Percentiles rank a stretch among this genome's conserved stretches.
These are phyloP conservation scores for Coelastrella sp. DNA, from an alignment of 139 green algal genomes.

Conservation along the genomic window DNA sequence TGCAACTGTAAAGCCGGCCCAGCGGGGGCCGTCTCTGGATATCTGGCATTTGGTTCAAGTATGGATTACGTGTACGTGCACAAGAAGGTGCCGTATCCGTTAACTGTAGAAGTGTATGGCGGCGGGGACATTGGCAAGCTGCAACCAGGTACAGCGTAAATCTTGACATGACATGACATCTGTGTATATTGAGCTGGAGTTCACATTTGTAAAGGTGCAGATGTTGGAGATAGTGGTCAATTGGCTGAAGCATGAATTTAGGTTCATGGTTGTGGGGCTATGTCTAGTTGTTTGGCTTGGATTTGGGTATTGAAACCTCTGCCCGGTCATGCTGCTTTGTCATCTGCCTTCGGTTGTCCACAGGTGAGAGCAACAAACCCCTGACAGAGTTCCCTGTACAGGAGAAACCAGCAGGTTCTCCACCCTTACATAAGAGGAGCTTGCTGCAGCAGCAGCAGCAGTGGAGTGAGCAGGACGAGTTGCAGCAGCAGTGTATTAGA, in stretches of 20 bases:
- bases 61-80: slow-evolving; percentile 80
- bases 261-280: too few relatives aligned
- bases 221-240: too few relatives aligned
- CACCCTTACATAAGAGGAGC: not conserved
- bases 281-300: not conserved
- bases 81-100: slow-evolving; percentile 62
- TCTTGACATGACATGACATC: too few relatives aligned
- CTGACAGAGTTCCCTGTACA: slow-evolving; percentile 6
- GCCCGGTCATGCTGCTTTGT: not conserved
- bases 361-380: slow-evolving; percentile 26
- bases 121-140: slow-evolving; percentile 34
- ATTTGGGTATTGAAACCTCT: not conserved
- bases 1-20: slow-evolving; percentile 66
- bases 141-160: not conserved
- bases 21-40: slow-evolving; percentile 70
- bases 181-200: too few relatives aligned
- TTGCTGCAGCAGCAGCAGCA: not conserved
- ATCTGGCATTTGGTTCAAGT: slow-evolving; percentile 72
- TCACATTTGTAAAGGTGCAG: too few relatives aligned
- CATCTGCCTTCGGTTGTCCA: not conserved
- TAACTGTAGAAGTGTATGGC: slow-evolving; percentile 74
- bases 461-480: not conserved
- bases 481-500: not conserved
- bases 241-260: too few relatives aligned
- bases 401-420: not conserved